Base-by-base conservation (phyloP, 176 grass and related monocot species). In the Eleusine indica region DNA sequence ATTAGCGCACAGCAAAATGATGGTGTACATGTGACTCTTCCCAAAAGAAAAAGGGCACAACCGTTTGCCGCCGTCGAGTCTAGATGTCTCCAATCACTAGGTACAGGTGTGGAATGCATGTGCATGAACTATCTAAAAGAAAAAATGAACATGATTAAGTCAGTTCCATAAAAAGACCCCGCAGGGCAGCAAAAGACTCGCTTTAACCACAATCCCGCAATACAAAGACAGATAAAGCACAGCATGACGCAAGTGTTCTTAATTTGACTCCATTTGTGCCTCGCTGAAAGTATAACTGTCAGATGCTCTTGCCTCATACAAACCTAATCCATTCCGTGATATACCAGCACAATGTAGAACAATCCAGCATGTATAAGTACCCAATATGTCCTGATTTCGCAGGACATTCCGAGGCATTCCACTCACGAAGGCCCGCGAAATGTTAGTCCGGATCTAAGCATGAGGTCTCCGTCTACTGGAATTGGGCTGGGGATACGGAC, bases 401-500 rank as follows among this genome's bases (percentile, higher is more conserved):
- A 71, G 10, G 41, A 10, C 6, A 40, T 41, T 70, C 22, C 7
- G 30, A 29, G 21, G 53, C 37, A 65, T 77, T 70, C 18, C n/a
- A 37, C 67, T 46, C 17, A 19, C 8, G 15, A 58, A 80, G 9
- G 48, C 74, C 46, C 4, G 46, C 44, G 16, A 74, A 73, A 80
- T 18, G 76, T 4, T 6, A 56, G 7, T 29, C 21, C 6, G 37
- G 58, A 86, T 89, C 87, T 89, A 46, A 70, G 53, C 41, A 52
- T 4, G 43, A 64, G 77, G 54, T 18, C 16, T 58, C 46, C 44
- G 13, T 56, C 16, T 0, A 64, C 4, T 75, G 13, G 32, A 37
- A 64, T 25, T 65, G 6, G 38, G 6, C 53, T 52, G 8, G 11
- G 2, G 9, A 64, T 4, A 70, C 52, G 12, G 56, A 37, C 4